Percentiles rank a stretch among this genome's conserved stretches.
Conservation (phyloP, 2,329 filamentous ascomycete genomes). For the Gaeumannomyces tritici region DNA sequence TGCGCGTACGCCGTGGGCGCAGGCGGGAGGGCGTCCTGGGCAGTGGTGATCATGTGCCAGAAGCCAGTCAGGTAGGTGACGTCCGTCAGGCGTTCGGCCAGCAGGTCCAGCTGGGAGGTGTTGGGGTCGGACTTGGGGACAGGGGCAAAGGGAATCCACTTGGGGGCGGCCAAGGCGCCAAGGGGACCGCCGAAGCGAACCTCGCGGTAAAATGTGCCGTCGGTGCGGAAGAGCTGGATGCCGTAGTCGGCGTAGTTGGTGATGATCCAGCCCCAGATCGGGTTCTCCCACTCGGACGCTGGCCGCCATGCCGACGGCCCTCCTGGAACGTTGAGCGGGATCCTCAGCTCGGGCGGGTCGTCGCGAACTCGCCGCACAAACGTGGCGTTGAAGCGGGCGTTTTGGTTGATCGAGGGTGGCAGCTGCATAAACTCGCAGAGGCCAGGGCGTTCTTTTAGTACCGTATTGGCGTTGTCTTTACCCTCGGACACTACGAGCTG, state of each 20-base stretch:
- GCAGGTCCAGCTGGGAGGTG: constrained; percentile 17
- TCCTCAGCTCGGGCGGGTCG: not conserved
- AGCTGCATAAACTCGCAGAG: constrained; percentile 28
- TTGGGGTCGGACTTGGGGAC: constrained; percentile 1
- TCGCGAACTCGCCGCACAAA: constrained; percentile 17
- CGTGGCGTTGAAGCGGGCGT: constrained; percentile 22
- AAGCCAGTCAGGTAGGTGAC: constrained; percentile 27
- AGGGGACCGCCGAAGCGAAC: constrained; percentile 23
- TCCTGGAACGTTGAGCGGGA: not conserved
- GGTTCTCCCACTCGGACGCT: constrained; percentile 25
- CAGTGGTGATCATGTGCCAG: constrained; percentile 23
- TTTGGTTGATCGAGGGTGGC: constrained; percentile 29
- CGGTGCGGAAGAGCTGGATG: constrained; percentile 28
- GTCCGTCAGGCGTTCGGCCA: constrained; percentile 15
- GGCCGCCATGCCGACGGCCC: constrained; percentile 10
- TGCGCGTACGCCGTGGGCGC: constrained; percentile 25
- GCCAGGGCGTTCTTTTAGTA: constrained; percentile 8
- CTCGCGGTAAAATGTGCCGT: constrained; percentile 32
- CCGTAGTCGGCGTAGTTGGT: constrained; percentile 29
- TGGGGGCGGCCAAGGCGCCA: constrained; percentile 10
- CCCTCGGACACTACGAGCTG: constrained; percentile 11
- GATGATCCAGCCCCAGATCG: constrained; percentile 32
- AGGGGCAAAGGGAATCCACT: constrained; percentile 25
- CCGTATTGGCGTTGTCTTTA: constrained; percentile 13
- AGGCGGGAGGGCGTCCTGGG: constrained; percentile 14